Percentiles rank a stretch among this genome's conserved stretches.
Conservation (phyloP, 345 rosid species). For the Melaleuca quinquenervia region DNA sequence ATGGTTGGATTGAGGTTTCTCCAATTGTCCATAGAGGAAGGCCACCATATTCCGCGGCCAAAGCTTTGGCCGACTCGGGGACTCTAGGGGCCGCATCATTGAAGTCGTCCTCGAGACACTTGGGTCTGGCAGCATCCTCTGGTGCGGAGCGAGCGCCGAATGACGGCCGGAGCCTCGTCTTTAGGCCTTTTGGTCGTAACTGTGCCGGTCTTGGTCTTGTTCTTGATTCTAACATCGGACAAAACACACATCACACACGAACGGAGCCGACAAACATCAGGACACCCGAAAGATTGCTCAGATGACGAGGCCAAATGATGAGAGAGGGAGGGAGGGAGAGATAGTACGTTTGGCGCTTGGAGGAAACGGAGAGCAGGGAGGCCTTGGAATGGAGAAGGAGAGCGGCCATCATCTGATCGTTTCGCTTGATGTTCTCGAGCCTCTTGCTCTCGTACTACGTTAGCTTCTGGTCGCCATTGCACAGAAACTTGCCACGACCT, state of each 20-base stretch:
- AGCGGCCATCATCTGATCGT: slow-evolving; percentile 68
- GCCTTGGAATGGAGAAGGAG: slow-evolving; percentile 49
- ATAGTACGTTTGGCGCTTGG: slow-evolving; percentile 40
- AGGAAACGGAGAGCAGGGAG: slow-evolving; percentile 35
- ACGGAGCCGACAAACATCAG: not conserved
- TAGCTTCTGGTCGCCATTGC: slow-evolving; percentile 16
- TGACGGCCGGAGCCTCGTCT: slow-evolving; percentile 31
- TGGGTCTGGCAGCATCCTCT: slow-evolving; percentile 53
- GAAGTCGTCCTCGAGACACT: slow-evolving; percentile 18
- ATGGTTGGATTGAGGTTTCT: slow-evolving; percentile 46
- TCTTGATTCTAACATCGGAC: slow-evolving; percentile 4
- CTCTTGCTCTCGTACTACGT: slow-evolving; percentile 75
- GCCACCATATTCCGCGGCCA: slow-evolving; percentile 21
- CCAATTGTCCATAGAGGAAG: slow-evolving; percentile 45
- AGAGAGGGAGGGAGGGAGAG: not conserved
- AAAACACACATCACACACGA: not conserved
- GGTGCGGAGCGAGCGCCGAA: slow-evolving; percentile 53
- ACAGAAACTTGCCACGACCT: no score
- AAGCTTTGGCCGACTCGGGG: not conserved
- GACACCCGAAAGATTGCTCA: not conserved
- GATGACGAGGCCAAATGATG: not conserved
- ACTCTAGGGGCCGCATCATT: slow-evolving; percentile 1
- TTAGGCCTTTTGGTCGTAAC: slow-evolving; percentile 33
- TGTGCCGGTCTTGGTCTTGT: slow-evolving; percentile 28
- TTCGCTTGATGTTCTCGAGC: slow-evolving; percentile 68